Conservation (phyloP, 2,329 filamentous ascomycete species). For the Magnaporthiopsis rhizophila region DNA sequence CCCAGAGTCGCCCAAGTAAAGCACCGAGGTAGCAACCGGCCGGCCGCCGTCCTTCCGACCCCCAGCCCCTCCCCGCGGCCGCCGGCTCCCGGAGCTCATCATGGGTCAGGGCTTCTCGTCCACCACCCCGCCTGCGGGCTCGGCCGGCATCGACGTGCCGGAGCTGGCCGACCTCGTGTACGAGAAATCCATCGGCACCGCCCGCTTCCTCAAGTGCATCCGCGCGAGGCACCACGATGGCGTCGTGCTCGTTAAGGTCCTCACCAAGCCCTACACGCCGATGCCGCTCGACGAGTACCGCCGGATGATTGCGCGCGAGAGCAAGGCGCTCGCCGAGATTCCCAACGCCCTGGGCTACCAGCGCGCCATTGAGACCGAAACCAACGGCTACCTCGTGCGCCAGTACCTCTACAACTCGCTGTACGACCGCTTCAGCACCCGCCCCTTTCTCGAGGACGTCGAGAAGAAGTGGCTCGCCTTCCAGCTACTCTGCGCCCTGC, state of each 20-base stretch:
- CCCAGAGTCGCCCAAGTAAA: not conserved
- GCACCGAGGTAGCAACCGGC: slow-evolving; percentile 1
- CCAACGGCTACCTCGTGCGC: slow-evolving; percentile 84
- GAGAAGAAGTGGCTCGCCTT: slow-evolving; percentile 99
- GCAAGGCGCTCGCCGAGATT: slow-evolving; percentile 69
- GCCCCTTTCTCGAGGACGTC: slow-evolving; percentile 92
- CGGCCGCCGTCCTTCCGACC: not conserved
- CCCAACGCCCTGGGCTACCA: slow-evolving; percentile 90
- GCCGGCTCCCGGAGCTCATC: slow-evolving; percentile 14
- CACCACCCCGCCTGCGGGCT: slow-evolving; percentile 82
- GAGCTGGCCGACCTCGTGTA: slow-evolving; percentile 87
- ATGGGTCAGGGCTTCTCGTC: slow-evolving; percentile 99
- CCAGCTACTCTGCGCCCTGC: slow-evolving; percentile 83
- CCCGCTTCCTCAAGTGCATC: slow-evolving; percentile 94
- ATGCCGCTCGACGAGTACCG: slow-evolving; percentile 76
- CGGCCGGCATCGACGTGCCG: slow-evolving; percentile 86
- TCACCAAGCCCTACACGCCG: slow-evolving; percentile 82
- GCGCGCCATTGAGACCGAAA: slow-evolving; percentile 82
- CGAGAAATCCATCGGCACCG: slow-evolving; percentile 85
- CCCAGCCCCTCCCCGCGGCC: not conserved
- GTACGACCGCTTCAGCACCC: slow-evolving; percentile 93
- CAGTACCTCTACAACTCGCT: slow-evolving; percentile 95
- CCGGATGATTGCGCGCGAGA: slow-evolving; percentile 67
- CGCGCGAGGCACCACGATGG: slow-evolving; percentile 85
- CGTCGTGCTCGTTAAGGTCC: slow-evolving; percentile 85